Evolutionary conservation across 371 early-diverging fungal species (phyloP).

Genomic region (Fennellomyces sp.): DNA sequence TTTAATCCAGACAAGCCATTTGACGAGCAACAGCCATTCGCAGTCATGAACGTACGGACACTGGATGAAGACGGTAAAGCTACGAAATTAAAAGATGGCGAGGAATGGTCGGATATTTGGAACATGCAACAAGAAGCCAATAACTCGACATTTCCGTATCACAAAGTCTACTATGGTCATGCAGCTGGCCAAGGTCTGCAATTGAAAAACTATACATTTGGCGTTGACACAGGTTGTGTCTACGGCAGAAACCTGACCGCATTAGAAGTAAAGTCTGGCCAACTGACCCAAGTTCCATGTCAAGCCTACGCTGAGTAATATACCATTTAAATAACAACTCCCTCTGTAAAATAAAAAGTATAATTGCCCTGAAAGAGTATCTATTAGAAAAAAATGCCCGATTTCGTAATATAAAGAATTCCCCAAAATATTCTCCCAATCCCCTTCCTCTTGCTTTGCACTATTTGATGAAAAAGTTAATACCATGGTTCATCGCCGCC

Average conservation of each 20-base stretch:
- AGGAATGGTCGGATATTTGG: slow-evolving; percentile 47
- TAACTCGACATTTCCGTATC: slow-evolving; percentile 6
- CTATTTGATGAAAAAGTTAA: not conserved
- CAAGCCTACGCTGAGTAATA: slow-evolving; percentile 2
- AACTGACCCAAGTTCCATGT: slow-evolving; percentile 40
- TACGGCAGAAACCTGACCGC: slow-evolving; percentile 67
- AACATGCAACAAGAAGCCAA: slow-evolving; percentile 28
- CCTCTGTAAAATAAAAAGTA: no score
- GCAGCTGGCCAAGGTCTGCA: slow-evolving; percentile 66
- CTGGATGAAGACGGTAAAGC: slow-evolving; percentile 44
- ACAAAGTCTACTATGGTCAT: slow-evolving; percentile 69
- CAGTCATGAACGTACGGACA: slow-evolving; percentile 65
- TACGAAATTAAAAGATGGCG: not conserved
- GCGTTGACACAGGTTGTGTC: slow-evolving; percentile 75
- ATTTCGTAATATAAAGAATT: not conserved
- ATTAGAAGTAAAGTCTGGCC: slow-evolving; percentile 34
- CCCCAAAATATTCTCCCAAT: not conserved
- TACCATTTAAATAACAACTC: no score
- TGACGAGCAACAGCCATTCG: slow-evolving; percentile 49
- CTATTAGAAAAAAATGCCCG: no score
- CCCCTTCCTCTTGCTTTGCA: not conserved
- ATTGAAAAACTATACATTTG: slow-evolving; percentile 55
- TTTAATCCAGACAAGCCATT: slow-evolving; percentile 49
- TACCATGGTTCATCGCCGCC: not conserved
- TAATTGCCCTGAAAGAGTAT: no score